Conservation (phyloP, 441 rosid genomes). For the Erysimum cheiri region DNA sequence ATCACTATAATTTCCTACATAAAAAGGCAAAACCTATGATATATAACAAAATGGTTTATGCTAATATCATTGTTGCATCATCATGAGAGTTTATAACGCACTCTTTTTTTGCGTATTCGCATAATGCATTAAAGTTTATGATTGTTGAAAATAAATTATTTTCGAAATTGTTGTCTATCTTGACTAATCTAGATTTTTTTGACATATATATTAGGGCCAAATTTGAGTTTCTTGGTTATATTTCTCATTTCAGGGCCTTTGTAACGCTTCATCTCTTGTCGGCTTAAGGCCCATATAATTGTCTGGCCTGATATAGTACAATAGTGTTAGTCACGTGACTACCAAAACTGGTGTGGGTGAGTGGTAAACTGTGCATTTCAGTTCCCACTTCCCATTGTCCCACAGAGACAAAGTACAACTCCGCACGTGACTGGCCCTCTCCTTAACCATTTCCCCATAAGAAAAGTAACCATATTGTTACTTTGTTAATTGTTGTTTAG, state of each 20-base stretch:
- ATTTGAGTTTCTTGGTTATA: not conserved
- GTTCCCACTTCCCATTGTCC: constrained; percentile 7
- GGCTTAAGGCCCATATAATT: constrained; percentile 1
- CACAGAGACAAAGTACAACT: constrained; percentile 16
- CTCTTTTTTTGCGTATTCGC: too few relatives aligned
- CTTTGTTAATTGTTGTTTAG: not conserved
- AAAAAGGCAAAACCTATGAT: not conserved
- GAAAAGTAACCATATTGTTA: not conserved
- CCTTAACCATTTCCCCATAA: not conserved
- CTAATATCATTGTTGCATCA: not conserved
- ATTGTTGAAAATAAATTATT: too few relatives aligned
- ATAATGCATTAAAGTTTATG: not conserved
- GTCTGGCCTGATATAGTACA: not conserved
- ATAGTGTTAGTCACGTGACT: constrained; percentile 23
- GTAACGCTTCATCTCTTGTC: constrained; percentile 2
- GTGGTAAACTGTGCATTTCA: constrained; percentile 32
- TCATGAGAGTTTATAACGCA: not conserved
- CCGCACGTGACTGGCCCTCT: constrained; percentile 27
- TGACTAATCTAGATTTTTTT: too few relatives aligned
- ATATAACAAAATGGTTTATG: not conserved
- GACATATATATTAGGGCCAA: not conserved
- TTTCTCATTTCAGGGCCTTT: not conserved
- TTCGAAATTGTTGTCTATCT: too few relatives aligned
- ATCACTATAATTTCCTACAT: not conserved
- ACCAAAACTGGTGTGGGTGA: constrained; percentile 8